These are phyloP conservation scores for Cynara cardunculus DNA, from an alignment of 129 eudicot genomes.

Conservation along the genomic window DNA sequence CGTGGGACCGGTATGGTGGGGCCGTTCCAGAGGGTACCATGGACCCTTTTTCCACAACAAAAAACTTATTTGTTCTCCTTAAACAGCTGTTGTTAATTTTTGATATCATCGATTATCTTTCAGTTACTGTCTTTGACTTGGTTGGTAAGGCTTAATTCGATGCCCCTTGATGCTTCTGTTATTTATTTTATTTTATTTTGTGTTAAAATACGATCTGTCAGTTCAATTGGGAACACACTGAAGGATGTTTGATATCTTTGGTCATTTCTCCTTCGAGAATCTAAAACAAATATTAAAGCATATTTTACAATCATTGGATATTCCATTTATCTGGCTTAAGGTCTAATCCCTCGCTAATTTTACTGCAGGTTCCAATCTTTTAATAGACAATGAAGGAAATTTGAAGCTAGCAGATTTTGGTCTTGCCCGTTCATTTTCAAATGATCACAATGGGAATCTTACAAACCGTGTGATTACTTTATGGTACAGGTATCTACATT, in stretches of 20 bases:
- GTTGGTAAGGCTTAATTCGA: not conserved
- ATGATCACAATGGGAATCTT: conserved; percentile 71
- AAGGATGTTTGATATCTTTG: not conserved
- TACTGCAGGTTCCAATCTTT: conserved; percentile 77
- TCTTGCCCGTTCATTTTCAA: conserved; percentile 74
- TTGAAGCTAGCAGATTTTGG: conserved; percentile 98
- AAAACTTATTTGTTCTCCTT: no score
- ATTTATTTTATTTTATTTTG: not conserved
- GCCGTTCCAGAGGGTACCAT: no score
- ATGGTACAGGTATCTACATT: conserved; percentile 74
- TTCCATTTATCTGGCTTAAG: not conserved
- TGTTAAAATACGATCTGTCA: not conserved
- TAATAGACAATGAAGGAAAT: conserved; percentile 90
- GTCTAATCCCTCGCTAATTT: not conserved
- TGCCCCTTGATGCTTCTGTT: not conserved
- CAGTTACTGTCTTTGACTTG: not conserved
- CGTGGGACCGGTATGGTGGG: no score
- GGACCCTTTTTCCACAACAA: no score
- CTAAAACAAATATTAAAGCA: not conserved
- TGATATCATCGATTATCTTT: no score
- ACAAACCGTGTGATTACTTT: conserved; percentile 92
- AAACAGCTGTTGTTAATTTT: no score
- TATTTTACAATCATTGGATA: not conserved
- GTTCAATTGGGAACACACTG: not conserved
- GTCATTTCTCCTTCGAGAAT: not conserved